Evolutionary conservation across 1,284 basidiomycete genomes (phyloP), one percentile per base, ranked within the genome.

Genomic region (Cryptococcus sp.): DNA sequence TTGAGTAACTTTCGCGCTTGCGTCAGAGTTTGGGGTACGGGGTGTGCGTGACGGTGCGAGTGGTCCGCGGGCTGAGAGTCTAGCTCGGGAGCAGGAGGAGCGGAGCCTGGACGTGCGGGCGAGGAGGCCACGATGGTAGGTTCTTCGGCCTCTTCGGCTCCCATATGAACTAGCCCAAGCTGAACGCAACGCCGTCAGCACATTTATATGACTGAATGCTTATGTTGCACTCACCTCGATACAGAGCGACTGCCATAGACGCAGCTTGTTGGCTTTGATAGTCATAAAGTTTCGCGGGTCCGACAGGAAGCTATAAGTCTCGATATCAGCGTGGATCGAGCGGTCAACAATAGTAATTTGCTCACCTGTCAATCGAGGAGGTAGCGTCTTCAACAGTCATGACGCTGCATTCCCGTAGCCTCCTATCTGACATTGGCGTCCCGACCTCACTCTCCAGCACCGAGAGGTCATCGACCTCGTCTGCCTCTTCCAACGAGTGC

Each of bases 181-280:
- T 69, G 40, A 40, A 15, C 40, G 31, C 35, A 10, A 17, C 19
- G 11, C 19, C 19, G 19, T 56, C 27, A 56, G 50, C 49, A 13
- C 7, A 7, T 1, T 19, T 3, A 53, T 31, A 16, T 19, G 39
- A 10, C 17, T 40, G 7, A 23, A 49, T 23, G 27, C 23, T 39
- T 15, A 45, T 42, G 39, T 47, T 6, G 39, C 31, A 53, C 74
- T 60, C 47, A 76, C 74, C 62, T 78, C 75, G 47, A 75, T 62
- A 48, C 74, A 76, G 23, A 78, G 61, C 1, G 76, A 65, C 55
- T 77, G 76, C 74, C 74, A 78, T 10, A 78, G 58, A 15, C 68
- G 64, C 10, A 78, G 64, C 56, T 75, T 75, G 59, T 76, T 75
- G 8, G 59, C 65, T 49, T 66, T 61, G 39, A 64, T 62, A 15